Evolutionary conservation across 768 basidiomycete genomes (phyloP).

Genomic region (Pholiota molesta): DNA sequence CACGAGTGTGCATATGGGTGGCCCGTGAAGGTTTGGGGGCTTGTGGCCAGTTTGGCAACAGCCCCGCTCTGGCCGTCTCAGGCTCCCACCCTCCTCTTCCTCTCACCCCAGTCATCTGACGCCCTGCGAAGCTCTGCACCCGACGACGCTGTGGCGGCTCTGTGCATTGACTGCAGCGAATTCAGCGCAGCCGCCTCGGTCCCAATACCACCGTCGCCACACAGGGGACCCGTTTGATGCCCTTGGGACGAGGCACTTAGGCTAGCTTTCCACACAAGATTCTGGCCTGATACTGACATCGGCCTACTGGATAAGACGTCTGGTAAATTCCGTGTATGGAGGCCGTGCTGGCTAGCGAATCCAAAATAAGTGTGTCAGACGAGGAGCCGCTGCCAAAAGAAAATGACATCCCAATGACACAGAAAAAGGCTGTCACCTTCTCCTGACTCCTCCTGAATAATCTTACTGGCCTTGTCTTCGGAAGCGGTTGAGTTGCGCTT

Average conservation of each 20-base stretch:
- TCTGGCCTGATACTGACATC: background rate
- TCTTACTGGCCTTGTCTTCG: background rate
- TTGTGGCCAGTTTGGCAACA: constrained; percentile 19
- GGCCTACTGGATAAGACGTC: background rate
- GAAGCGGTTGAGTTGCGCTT: too few species aligned
- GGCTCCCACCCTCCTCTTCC: background rate
- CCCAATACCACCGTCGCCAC: background rate
- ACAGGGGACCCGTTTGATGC: background rate
- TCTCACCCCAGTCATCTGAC: constrained; percentile 18
- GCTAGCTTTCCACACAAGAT: background rate
- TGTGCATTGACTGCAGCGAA: background rate
- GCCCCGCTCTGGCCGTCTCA: background rate
- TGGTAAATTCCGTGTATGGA: background rate
- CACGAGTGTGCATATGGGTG: constrained; percentile 35
- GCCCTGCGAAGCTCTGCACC: constrained; percentile 5
- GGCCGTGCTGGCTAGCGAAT: background rate
- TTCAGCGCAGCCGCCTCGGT: constrained; percentile 5
- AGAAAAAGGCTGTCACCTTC: background rate
- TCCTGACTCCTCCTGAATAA: background rate
- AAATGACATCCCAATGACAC: background rate
- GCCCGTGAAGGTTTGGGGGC: constrained; percentile 10
- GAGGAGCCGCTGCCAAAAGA: background rate
- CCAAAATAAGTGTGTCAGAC: background rate
- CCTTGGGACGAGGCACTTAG: background rate
- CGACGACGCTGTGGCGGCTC: constrained; percentile 13